phyloP scores from a whole-genome alignment of 2,329 filamentous ascomycete species.

The Alternaria sp. region DNA sequence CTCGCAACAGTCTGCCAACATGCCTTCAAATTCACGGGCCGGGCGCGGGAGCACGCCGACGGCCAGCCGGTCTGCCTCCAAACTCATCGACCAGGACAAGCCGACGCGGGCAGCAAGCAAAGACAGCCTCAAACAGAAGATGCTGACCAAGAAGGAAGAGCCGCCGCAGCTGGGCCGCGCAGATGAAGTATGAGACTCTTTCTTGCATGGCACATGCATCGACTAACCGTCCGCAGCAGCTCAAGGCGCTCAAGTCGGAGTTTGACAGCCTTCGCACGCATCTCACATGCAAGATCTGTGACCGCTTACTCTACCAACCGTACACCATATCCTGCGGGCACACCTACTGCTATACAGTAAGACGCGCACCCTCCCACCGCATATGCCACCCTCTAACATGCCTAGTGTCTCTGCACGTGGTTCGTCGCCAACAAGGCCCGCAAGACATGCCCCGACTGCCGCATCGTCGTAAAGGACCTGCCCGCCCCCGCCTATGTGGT shows the following conservation, averaged over 20 bases:
- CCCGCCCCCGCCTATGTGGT: constrained; percentile 71
- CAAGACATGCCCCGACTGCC: constrained; percentile 73
- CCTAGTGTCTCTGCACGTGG: constrained; percentile 64
- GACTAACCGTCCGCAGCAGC: constrained; percentile 44
- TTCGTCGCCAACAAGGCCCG: constrained; percentile 60
- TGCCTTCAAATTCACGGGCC: constrained; percentile 34
- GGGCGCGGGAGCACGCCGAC: constrained; percentile 37
- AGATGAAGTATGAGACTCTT: constrained; percentile 39
- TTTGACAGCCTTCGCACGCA: constrained; percentile 66
- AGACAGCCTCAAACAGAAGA: constrained; percentile 49
- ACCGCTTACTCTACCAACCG: constrained; percentile 71
- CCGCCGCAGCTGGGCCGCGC: constrained; percentile 38
- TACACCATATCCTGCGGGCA: constrained; percentile 73
- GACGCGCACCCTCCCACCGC: constrained; percentile 31
- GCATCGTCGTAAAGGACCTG: constrained; percentile 62
- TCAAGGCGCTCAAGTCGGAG: constrained; percentile 54
- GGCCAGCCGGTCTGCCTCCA: constrained; percentile 34
- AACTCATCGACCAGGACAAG: constrained; percentile 38
- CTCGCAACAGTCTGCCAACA: constrained; percentile 26
- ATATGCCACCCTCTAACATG: constrained; percentile 25
- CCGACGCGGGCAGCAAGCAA: constrained; percentile 43
- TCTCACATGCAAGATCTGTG: constrained; percentile 72
- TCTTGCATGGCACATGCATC: background rate
- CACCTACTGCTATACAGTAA: constrained; percentile 72
- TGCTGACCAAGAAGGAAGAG: constrained; percentile 43